Percentiles rank a stretch among this genome's conserved stretches.
Conservation (phyloP, 768 basidiomycete species). For the Cubamyces lactineus region DNA sequence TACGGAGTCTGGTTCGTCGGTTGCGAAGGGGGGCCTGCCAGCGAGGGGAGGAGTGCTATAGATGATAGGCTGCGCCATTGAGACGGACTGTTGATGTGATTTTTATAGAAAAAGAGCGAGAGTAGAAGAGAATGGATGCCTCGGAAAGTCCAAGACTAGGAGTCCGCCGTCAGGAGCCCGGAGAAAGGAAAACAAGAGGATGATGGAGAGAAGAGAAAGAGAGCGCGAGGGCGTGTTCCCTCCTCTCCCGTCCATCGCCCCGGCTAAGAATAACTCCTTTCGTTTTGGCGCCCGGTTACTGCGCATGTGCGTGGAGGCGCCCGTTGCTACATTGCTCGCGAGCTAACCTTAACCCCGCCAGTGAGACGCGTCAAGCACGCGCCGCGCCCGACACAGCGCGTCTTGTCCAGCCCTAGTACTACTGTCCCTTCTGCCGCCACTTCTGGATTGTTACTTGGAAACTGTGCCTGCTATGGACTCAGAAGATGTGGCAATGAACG, state of each 20-base stretch:
- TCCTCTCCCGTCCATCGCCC: constrained; percentile 14
- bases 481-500: constrained; percentile 49
- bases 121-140: constrained; percentile 38
- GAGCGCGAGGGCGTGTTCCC: constrained; percentile 3
- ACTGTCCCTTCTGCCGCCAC: too few relatives aligned
- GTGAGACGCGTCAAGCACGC: background rate
- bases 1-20: constrained; percentile 65
- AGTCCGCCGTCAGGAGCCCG: constrained; percentile 20
- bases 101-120: constrained; percentile 27
- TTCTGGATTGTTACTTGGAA: background rate
- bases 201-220: constrained; percentile 15
- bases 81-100: background rate
- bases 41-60: constrained; percentile 49
- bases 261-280: constrained; percentile 18
- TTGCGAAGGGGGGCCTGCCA: constrained; percentile 68
- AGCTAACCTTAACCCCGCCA: constrained; percentile 4
- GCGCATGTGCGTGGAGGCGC: background rate
- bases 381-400: background rate
- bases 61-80: constrained; percentile 33
- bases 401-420: background rate
- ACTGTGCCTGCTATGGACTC: background rate
- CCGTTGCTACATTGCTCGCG: background rate
- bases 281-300: constrained; percentile 4
- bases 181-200: constrained; percentile 11
- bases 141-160: constrained; percentile 33